Percentiles rank a stretch among this genome's conserved stretches.
These are phyloP conservation scores for Vitis amurensis DNA, from an alignment of 164 flowering plant species.

Conservation along the genomic window DNA sequence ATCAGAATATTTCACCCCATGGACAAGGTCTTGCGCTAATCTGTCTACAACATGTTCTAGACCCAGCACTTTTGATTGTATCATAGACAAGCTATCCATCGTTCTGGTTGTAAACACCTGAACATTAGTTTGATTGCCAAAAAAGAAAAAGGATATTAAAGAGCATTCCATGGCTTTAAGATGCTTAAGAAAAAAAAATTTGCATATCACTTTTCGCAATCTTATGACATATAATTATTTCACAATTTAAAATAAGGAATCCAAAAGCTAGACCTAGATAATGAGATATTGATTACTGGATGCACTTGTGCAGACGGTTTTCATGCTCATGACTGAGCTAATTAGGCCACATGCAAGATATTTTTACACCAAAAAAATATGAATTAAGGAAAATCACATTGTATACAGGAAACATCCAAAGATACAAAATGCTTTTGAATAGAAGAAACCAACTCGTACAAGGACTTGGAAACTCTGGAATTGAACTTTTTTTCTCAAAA, in stretches of 20 bases:
- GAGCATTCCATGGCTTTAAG: background rate
- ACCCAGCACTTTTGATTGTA: conserved; percentile 69
- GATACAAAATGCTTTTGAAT: background rate
- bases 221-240: background rate
- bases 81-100: conserved; percentile 54
- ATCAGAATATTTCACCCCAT: conserved; percentile 31
- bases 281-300: too few species aligned
- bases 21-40: conserved; percentile 44
- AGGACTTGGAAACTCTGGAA: too few species aligned
- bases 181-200: background rate
- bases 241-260: background rate
- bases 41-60: conserved; percentile 58
- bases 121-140: conserved; percentile 3
- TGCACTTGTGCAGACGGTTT: too few species aligned
- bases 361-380: background rate
- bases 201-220: background rate
- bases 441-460: too few species aligned
- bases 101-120: conserved; percentile 67
- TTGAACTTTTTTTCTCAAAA: too few species aligned
- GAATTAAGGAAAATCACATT: background rate
- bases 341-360: background rate
- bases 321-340: background rate
- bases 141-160: background rate
- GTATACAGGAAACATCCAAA: background rate
- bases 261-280: background rate